These are phyloP conservation scores for Ophiostoma fasciatum DNA, from an alignment of 2,329 filamentous ascomycete species.

Conservation along the genomic window DNA sequence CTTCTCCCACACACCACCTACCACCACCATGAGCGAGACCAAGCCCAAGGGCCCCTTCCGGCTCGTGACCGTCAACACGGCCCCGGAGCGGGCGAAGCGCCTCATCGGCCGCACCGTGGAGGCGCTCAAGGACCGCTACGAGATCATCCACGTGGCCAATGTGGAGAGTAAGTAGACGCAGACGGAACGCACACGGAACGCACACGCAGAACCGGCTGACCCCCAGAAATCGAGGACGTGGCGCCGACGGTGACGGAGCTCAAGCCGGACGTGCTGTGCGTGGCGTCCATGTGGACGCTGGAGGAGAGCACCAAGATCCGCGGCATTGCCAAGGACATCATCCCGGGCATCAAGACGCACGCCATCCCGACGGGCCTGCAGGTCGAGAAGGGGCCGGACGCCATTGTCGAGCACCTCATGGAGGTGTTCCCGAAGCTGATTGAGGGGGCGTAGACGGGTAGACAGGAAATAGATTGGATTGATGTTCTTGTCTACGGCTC, in stretches of 20 bases:
- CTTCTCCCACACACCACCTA: too few relatives aligned
- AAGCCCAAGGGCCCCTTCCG: background rate
- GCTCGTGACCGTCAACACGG: slow-evolving; percentile 54
- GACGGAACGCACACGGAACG: background rate
- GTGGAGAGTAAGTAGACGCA: too few relatives aligned
- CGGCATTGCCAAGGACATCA: background rate
- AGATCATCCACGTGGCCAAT: slow-evolving; percentile 47
- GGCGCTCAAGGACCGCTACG: slow-evolving; percentile 46
- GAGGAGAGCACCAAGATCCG: background rate
- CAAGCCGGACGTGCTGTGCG: background rate
- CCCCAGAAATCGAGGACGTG: background rate
- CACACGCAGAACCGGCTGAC: too few relatives aligned
- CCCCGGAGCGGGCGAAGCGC: slow-evolving; percentile 46
- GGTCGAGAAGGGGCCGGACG: background rate
- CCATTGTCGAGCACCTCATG: background rate
- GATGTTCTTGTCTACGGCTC: too few relatives aligned
- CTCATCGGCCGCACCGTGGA: slow-evolving; percentile 48
- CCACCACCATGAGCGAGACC: too few relatives aligned
- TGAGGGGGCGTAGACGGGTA: too few relatives aligned
- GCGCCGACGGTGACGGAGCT: too few relatives aligned
- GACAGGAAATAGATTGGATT: too few relatives aligned
- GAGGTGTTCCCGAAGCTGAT: background rate
- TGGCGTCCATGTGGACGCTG: background rate
- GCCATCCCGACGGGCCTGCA: background rate
- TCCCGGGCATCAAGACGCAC: background rate